A percentile compares a stretch with the other conserved stretches of the same genome.
Conservation (phyloP, 257 asterid genomes). For the Solanum ossicruentum region DNA sequence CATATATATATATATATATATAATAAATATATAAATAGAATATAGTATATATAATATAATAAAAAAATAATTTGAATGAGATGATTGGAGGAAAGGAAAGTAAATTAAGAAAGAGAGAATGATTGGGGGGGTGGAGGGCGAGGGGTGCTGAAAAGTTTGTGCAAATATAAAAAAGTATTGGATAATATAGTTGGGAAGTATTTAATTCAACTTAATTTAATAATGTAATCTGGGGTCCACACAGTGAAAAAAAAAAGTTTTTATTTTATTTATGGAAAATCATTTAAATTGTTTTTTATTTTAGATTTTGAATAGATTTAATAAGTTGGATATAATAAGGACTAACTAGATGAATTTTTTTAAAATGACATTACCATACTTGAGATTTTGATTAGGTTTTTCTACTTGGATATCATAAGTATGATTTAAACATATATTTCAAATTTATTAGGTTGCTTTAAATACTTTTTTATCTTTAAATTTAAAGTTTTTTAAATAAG, state of each 20-base stretch:
- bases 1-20: not conserved
- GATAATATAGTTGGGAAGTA: not conserved
- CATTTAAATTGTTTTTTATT: too few species aligned
- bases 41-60: too few species aligned
- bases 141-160: not conserved
- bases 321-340: too few species aligned
- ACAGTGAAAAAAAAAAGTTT: not conserved
- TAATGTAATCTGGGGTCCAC: conserved; percentile 3
- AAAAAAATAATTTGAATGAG: not conserved
- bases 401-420: not conserved
- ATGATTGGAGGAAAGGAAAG: conserved; percentile 5
- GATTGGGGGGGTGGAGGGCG: not conserved
- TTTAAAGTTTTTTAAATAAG: not conserved
- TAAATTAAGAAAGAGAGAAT: not conserved
- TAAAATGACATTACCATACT: not conserved
- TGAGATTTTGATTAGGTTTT: not conserved
- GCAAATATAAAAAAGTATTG: not conserved
- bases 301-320: too few species aligned
- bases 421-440: not conserved
- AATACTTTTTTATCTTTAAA: not conserved
- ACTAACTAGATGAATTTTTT: too few species aligned
- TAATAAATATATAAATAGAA: not conserved
- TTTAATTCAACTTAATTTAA: not conserved
- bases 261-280: too few species aligned
- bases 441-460: not conserved